Base-by-base conservation (phyloP, 2,329 filamentous ascomycete genomes). In the Thielaviopsis punctulata region DNA sequence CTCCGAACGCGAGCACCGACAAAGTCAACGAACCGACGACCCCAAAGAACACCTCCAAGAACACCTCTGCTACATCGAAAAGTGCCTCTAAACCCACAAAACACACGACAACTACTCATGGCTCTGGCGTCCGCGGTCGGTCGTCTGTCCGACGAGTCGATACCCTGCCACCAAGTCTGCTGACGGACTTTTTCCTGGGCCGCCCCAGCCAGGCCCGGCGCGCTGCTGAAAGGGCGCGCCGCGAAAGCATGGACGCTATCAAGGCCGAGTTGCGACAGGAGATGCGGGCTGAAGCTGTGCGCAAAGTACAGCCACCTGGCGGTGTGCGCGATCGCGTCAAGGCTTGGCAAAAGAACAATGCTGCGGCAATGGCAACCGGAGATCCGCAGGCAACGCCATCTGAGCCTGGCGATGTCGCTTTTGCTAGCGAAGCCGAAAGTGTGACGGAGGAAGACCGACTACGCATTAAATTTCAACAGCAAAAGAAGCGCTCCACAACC, bases 341-440 rank as follows among this genome's bases (percentile, higher is more conserved):
- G 59, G 76, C 82, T 65, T 95, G 88, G 88, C 87, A 95, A 65
- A 82, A 82, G 61, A 72, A 81, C 58, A 86, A 84, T 60, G 84
- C 82, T 30, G 75, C 76, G 5, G 82, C 80, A 23, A 75, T 82
- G 65, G 67, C 61, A 3, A 66, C 66, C 1, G 73, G 69, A 2
- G 69, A 74, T 52, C 72, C 73, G 1, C 68, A 76, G 27, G 72
- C 73, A 22, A 65, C 71, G 6, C 70, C 73, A 5, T 76, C 70
- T 25, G 76, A 78, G 58, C 75, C 80, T 2, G 76, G 76, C 25
- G 79, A 84, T 39, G 66, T 85, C 27, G 72, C 76, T 5, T 75
- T 77, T 55, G 71, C 74, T 12, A 70, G 73, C 13, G 78, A 83
- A 13, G 75, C 77, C 4, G 69, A 72, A 27, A 79, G 75, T 59